Base-by-base conservation (phyloP, 495 filamentous ascomycete genomes). In the Patellaria atrata region DNA sequence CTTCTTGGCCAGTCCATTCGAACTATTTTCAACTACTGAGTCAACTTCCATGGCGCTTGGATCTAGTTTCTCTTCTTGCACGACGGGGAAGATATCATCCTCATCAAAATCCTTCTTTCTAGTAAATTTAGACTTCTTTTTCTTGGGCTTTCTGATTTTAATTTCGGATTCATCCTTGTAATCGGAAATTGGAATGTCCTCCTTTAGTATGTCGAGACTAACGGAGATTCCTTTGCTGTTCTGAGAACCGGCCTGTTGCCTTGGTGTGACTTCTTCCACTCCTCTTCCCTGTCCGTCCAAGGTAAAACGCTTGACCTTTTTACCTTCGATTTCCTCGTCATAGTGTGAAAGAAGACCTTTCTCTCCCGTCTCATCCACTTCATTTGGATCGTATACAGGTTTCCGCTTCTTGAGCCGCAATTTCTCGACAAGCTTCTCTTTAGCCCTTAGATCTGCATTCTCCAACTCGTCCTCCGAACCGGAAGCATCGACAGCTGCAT, bases 381-480 rank as follows among this genome's bases (percentile, higher is more conserved):
- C 77, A 44, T 80, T 70, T 2, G 86, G 85, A 47, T 96, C 79
- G 47, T 97, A 97, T 2, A 75, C 72, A 0, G 81, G 80, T 58
- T 81, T 84, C 58, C 82, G 82, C 71, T 89, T 94, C 65, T 94
- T 94, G 29, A 86, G 57, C 34, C 87, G 75, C 11, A 92, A 59
- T 48, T 67, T 76, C 55, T 94, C 79, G 12, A 68, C 62, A 18
- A 86, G 58, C 50, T 68, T 79, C 51, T 94, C 87, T 39, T 69
- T 67, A 46, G 89, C 89, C 22, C 66, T 68, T 40, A 96, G 49
- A 4, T 78, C 65, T n/a, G 79, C 40, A 48, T 86, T 83, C 53
- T 96, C 79, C 18, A 97, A 66, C 56, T 94, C 87, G 50, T 97
- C 89, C 10, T 77, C 86, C 38, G 91, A 86, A 18, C 83, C 83